Evolutionary conservation across 768 basidiomycete species (phyloP).

Genomic region (Phylloporus sp.): DNA sequence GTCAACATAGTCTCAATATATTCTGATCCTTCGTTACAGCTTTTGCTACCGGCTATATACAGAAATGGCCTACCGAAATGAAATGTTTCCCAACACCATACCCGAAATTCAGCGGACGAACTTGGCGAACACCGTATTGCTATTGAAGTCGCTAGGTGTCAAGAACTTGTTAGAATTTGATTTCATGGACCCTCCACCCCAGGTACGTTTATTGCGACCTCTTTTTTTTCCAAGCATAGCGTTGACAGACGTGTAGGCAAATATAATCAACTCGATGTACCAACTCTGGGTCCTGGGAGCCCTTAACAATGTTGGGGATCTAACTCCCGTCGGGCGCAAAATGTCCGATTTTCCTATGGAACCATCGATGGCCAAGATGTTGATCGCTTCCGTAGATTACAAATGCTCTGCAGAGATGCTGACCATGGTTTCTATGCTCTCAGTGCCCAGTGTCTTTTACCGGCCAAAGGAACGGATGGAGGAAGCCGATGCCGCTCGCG

Average conservation of each 20-base stretch:
- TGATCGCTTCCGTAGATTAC: conserved; percentile 87
- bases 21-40: conserved; percentile 36
- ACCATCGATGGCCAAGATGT: conserved; percentile 98
- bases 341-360: conserved; percentile 99
- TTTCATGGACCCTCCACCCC: conserved; percentile 99
- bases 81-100: conserved; percentile 92
- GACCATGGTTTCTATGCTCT: conserved; percentile 98
- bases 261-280: conserved; percentile 99
- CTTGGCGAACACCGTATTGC: conserved; percentile 90
- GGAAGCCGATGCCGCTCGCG: conserved; percentile 94
- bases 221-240: background rate
- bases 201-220: conserved; percentile 48
- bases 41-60: conserved; percentile 97
- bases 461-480: conserved; percentile 96
- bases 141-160: conserved; percentile 94
- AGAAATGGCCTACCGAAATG: conserved; percentile 94
- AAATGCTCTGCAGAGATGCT: conserved; percentile 94
- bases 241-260: conserved; percentile 51
- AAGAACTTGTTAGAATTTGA: conserved; percentile 98
- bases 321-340: conserved; percentile 87
- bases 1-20: background rate
- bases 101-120: conserved; percentile 99
- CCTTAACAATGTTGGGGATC: conserved; percentile 94
- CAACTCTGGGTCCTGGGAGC: conserved; percentile 99
- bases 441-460: conserved; percentile 97